Conservation (phyloP, 495 filamentous ascomycete genomes). For the Aspergillus nidulans region DNA sequence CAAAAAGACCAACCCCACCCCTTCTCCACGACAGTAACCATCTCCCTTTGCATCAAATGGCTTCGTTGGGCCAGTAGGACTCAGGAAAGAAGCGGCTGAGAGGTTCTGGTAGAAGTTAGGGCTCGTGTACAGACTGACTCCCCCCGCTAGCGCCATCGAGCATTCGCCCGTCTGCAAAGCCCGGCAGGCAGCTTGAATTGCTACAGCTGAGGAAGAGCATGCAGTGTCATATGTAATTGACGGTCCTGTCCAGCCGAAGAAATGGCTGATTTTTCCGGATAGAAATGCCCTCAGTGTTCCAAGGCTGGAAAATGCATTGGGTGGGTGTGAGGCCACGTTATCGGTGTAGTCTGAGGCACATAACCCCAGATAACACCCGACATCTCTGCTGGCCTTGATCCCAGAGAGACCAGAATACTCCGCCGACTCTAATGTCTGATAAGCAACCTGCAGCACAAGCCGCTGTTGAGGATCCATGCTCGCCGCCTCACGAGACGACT, state of each 20-base stretch:
- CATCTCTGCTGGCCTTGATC: constrained; percentile 4
- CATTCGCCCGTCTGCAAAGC: constrained; percentile 30
- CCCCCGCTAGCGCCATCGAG: constrained; percentile 28
- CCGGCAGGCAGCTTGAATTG: constrained; percentile 30
- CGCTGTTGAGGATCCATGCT: constrained; percentile 51
- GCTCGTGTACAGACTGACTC: constrained; percentile 36
- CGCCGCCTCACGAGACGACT: constrained; percentile 35
- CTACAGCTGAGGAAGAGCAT: constrained; percentile 37
- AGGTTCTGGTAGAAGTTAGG: constrained; percentile 9
- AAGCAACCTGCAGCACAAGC: constrained; percentile 40
- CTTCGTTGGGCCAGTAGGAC: constrained; percentile 10
- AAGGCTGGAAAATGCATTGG: constrained; percentile 24
- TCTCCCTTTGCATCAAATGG: constrained; percentile 21
- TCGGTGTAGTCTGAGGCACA: constrained; percentile 28
- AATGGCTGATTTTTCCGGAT: constrained; percentile 41
- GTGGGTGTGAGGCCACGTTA: constrained; percentile 27
- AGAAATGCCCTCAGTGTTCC: constrained; percentile 6
- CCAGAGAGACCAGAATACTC: constrained; percentile 24
- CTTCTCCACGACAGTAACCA: constrained; percentile 44
- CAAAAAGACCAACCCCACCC: constrained; percentile 29
- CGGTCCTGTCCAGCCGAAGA: constrained; percentile 40
- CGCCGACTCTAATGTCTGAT: constrained; percentile 43
- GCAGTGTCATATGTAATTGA: constrained; percentile 41
- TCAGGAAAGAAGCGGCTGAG: constrained; percentile 22
- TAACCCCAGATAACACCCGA: constrained; percentile 32